Evolutionary conservation across 441 rosid genomes (phyloP), one percentile per base, ranked within the genome.

Genomic region (Erysimum cheiri): DNA sequence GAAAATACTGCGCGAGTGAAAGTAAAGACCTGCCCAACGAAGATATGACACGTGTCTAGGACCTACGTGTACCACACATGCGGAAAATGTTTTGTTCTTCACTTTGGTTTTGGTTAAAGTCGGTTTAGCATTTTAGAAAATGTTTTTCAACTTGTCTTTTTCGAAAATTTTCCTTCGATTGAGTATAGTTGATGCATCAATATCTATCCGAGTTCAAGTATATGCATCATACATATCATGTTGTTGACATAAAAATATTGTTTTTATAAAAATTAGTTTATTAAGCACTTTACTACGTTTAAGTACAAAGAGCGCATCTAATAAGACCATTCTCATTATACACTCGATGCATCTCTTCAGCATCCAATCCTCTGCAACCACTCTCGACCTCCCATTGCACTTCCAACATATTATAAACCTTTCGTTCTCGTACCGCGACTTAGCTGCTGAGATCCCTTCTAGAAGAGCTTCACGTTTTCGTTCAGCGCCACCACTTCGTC

Each of bases 251-350:
- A 31, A 6, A 31, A 31, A 6, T 5, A 6, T 1, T 26, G 28
- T 26, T 4, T 32, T 7, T 32, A 32, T 32, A 6, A 35, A 33
- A 35, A 35, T 8, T 35, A 35, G 9, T 8, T 36, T 36, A 36
- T 36, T 9, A 36, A 36, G 3, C 39, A 36, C 4, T 36, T 8
- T 22, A 22, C 24, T 2, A 36, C 11, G 10, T 36, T 36, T 36
- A 37, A 69, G 46, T 69, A 85, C 74, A 66, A 66, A 76, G 8
- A 39, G 74, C 66, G 65, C 98, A 92, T 67, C 71, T 87, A 29
- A 82, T 78, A 81, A 92, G 75, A 57, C 98, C 98, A 66, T 92
- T 88, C 73, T 92, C 96, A 39, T 92, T 90, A 39, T 92, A 56
- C 96, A 92, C 0, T 82, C 85, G 8, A 55, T 69, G 64, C 98